Base-by-base conservation (phyloP, 768 basidiomycete species). In the Psilocybe tampanensis region DNA sequence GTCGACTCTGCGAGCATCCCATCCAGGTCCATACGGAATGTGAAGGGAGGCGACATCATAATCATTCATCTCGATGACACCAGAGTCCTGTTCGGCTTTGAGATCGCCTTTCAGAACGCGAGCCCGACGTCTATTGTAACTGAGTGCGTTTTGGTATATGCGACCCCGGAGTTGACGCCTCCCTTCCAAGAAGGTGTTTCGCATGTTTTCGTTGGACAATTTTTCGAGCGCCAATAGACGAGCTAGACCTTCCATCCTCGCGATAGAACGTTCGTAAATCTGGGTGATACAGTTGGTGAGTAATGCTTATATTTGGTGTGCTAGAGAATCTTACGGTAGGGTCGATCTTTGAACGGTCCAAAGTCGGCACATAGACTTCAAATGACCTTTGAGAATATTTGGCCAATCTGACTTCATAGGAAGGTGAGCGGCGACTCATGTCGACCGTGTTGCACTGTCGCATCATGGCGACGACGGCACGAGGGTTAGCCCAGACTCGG, bases 381-480 rank as follows among this genome's bases (percentile, higher is more conserved):
- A 82, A 86, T 6, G 71, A 79, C 8, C 86, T 72, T 5, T 70
- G 60, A 0, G 81, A 75, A 66, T 88, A 86, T 66, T 88, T 88
- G 18, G 81, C 72, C 8, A 86, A 75, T 2, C 85, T 77, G 23
- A 85, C 78, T 72, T 86, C 85, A 60, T 88, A 85, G 11, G 85
- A 86, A 1, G 85, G 85, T 2, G 84, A 86, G 33, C 85, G 76
- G n/a, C 85, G 73, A 5, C 82, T 81, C 72, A 84, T 77, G 63
- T 86, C 85, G 50, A 85, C 78, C 0, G 81, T 83, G 66, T 86
- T 86, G 70, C 78, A 77, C 65, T 88, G 85, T n/a, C 83, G 81
- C 80, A 88, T 86, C 79, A 82, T 79, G 24, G 85, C 80, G 11
- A 83, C 70, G 50, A 86, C 76, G 12, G 83, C 79, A 8, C 86